Conservation (phyloP, 1,284 basidiomycete species). For the Ganoderma boninense region DNA sequence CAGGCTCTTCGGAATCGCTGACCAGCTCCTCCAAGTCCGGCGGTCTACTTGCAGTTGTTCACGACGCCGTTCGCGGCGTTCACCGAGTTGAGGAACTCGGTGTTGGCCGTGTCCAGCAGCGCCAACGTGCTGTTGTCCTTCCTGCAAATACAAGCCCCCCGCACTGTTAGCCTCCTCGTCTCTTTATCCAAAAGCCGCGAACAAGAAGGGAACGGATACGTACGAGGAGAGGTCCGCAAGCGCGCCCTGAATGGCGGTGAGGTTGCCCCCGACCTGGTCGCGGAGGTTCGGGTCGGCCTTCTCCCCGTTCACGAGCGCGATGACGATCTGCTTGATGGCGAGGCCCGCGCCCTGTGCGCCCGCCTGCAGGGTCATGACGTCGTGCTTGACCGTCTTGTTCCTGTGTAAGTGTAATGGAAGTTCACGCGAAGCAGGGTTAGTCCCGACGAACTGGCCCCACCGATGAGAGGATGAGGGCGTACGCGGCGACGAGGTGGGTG, state of each 20-base stretch:
- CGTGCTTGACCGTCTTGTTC: conserved; percentile 15
- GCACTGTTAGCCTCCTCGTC: too few relatives aligned
- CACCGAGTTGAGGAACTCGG: conserved; percentile 21
- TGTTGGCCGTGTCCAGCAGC: conserved; percentile 13
- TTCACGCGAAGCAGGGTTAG: neutral
- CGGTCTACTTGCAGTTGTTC: conserved; percentile 26
- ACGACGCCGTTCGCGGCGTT: conserved; percentile 24
- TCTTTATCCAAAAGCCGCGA: neutral
- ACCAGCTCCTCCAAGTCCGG: neutral
- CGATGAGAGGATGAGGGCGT: neutral
- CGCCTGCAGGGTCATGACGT: conserved; percentile 18
- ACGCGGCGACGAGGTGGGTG: conserved; percentile 22
- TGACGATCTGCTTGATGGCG: conserved; percentile 23
- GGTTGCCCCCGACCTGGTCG: conserved; percentile 21
- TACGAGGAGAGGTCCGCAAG: conserved; percentile 24
- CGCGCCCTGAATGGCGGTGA: conserved; percentile 17
- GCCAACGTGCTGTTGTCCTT: conserved; percentile 18
- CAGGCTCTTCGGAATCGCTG: neutral
- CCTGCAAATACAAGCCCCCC: too few relatives aligned
- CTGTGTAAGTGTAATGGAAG: neutral
- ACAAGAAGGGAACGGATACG: neutral
- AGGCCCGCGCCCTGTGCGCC: conserved; percentile 16
- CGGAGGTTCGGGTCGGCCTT: conserved; percentile 20
- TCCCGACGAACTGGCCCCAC: neutral
- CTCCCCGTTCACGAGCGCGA: conserved; percentile 22